phyloP scores from a whole-genome alignment of 768 basidiomycete species.

The Leucogyrophana mollusca region DNA sequence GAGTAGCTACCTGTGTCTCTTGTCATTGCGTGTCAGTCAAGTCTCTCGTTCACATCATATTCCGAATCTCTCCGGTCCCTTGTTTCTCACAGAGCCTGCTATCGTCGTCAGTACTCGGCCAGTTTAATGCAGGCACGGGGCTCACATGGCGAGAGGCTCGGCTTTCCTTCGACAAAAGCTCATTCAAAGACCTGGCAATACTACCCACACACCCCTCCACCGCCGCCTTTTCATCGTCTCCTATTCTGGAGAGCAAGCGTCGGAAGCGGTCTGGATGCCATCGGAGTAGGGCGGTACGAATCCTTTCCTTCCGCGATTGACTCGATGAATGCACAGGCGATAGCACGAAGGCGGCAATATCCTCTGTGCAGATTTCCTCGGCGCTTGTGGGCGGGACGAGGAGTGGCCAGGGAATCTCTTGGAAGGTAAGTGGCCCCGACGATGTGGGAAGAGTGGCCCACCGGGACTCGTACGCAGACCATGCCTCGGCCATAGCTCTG shows the following conservation, averaged over 20 bases:
- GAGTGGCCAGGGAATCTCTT: constrained; percentile 72
- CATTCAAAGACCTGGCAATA: constrained; percentile 67
- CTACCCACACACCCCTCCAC: constrained; percentile 67
- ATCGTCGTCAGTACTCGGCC: too few species aligned
- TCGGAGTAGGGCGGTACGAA: constrained; percentile 63
- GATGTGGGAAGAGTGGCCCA: constrained; percentile 55
- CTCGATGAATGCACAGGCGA: constrained; percentile 61
- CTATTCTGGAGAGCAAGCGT: constrained; percentile 51
- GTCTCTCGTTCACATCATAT: too few species aligned
- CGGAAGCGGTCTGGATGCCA: constrained; percentile 85
- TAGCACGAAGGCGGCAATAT: constrained; percentile 60
- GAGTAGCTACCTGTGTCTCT: too few species aligned
- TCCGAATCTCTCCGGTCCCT: too few species aligned
- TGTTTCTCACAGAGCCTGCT: too few species aligned
- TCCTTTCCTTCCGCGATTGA: constrained; percentile 61
- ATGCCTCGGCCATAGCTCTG: constrained; percentile 51
- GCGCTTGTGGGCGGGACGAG: constrained; percentile 37
- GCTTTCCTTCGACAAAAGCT: constrained; percentile 47
- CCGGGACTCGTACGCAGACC: constrained; percentile 61
- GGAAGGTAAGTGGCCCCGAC: constrained; percentile 53
- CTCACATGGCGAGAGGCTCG: constrained; percentile 19
- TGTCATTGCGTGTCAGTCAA: too few species aligned
- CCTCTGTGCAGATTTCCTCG: constrained; percentile 52
- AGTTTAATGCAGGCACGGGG: not conserved
- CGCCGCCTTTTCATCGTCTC: constrained; percentile 44